Evolutionary conservation across 164 flowering plant species (phyloP), one percentile per base, ranked within the genome.

Genomic region (Cinnamomum micranthum): DNA sequence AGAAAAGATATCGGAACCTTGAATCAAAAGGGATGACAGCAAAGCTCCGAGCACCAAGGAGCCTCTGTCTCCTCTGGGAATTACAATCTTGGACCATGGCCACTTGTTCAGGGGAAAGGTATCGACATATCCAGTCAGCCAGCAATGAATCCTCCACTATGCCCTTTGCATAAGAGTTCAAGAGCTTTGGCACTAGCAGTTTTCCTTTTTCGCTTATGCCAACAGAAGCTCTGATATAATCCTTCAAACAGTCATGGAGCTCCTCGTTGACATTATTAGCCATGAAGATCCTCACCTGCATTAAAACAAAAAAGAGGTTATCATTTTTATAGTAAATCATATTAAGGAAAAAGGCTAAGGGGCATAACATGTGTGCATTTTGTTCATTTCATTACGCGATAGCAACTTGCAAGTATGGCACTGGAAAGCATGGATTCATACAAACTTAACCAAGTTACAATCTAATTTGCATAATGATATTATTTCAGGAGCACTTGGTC

Each of bases 191-290:
- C 71, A 86, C 82, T 50, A 84, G 66, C 13, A 84, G 74, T 76
- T 83, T 84, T 17, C 85, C 85, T 79, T 81, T 82, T 28, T 63
- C 68, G 76, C 82, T 84, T 62, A 86, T 73, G 27, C 85, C 85
- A 27, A 86, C 85, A 6, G 88, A 86, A 51, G 88, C 88, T 33
- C 65, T 77, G n/a, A 86, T 74, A 73, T 80, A 86, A 75, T 86
- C 88, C 59, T 72, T 80, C 79, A 77, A n/a, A 12, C 86, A 80
- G 33, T 74, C 60, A 15, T 77, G 68, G 2, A 86, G 86, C 66
- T 71, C 73, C 74, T 81, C 81, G 2, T 28, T 65, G 50, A 86
- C 81, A 74, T 77, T 82, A 73, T 76, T 76, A 12, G 88, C 77
- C 74, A 47, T 81, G 77, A 78, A 84, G 58, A 84, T 81, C 67